A percentile compares a stretch with the other conserved stretches of the same genome.
These are phyloP conservation scores for Massarina eburnea DNA, from an alignment of 2,329 filamentous ascomycete genomes.

Conservation along the genomic window DNA sequence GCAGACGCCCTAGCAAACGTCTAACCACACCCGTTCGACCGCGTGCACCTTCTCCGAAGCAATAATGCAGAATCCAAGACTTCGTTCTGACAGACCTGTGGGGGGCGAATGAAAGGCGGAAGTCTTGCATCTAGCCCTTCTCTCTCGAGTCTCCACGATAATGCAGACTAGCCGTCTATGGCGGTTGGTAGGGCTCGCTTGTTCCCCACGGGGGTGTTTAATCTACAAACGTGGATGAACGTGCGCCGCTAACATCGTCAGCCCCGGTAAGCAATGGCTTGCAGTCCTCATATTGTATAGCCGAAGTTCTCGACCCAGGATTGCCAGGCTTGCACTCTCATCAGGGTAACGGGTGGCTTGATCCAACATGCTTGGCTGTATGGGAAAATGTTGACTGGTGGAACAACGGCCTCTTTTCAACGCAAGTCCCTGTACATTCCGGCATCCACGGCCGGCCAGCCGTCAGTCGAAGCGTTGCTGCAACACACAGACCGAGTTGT, in stretches of 20 bases:
- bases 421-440: conserved; percentile 14
- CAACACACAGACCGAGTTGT: conserved; percentile 1
- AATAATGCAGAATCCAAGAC: neutral
- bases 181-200: conserved; percentile 15
- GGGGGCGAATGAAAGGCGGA: conserved; percentile 1
- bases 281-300: conserved; percentile 5
- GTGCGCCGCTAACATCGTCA: conserved; percentile 10
- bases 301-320: conserved; percentile 20
- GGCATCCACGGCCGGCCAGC: conserved; percentile 18
- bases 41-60: neutral
- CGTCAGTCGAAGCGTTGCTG: conserved; percentile 7
- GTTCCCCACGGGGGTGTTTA: conserved; percentile 16
- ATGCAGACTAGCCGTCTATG: conserved; percentile 9
- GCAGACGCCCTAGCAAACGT: too few relatives aligned
- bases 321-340: conserved; percentile 18
- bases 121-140: conserved; percentile 3
- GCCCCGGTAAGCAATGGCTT: conserved; percentile 10
- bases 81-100: neutral
- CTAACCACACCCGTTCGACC: neutral
- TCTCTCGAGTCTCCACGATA: conserved; percentile 9
- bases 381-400: conserved; percentile 15
- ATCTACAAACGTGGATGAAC: conserved; percentile 14
- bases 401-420: conserved; percentile 11
- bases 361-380: conserved; percentile 11
- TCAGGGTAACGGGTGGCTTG: conserved; percentile 23